Conservation (phyloP, 2,329 filamentous ascomycete genomes). For the Lachnellula arida region DNA sequence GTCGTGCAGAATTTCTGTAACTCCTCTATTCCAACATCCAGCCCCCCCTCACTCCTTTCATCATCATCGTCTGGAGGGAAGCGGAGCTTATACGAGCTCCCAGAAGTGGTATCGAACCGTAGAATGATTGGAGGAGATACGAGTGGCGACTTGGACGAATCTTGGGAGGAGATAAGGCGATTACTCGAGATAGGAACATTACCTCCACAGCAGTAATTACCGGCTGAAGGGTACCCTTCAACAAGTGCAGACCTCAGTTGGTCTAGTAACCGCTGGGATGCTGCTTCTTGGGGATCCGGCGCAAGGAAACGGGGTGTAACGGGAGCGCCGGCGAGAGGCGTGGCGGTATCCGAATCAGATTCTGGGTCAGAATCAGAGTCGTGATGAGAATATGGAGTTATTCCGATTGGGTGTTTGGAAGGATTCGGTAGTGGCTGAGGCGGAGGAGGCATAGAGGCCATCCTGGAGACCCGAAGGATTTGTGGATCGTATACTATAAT, state of each 20-base stretch:
- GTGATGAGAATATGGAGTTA: background rate
- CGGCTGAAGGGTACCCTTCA: constrained; percentile 7
- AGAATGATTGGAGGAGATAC: constrained; percentile 11
- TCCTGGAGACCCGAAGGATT: constrained; percentile 3
- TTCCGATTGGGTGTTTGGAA: constrained; percentile 3
- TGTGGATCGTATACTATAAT: background rate
- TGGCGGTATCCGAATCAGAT: constrained; percentile 10
- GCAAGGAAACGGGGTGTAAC: constrained; percentile 1
- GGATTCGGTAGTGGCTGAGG: constrained; percentile 7
- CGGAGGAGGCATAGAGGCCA: constrained; percentile 10
- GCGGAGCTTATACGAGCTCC: background rate
- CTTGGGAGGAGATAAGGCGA: constrained; percentile 5
- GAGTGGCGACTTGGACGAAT: constrained; percentile 3
- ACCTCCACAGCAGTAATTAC: constrained; percentile 13
- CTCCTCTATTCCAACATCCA: constrained; percentile 9
- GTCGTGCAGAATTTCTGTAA: constrained; percentile 36
- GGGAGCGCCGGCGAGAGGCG: constrained; percentile 6
- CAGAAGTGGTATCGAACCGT: constrained; percentile 10
- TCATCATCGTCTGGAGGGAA: constrained; percentile 5
- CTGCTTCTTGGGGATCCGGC: background rate
- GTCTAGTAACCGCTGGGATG: constrained; percentile 9
- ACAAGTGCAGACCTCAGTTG: constrained; percentile 10
- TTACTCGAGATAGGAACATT: constrained; percentile 8
- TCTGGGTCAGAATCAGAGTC: constrained; percentile 11
- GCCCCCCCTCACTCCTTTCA: constrained; percentile 1